These are phyloP conservation scores for Afroboletus lepidellus DNA, from an alignment of 1,284 basidiomycete species.

Conservation along the genomic window DNA sequence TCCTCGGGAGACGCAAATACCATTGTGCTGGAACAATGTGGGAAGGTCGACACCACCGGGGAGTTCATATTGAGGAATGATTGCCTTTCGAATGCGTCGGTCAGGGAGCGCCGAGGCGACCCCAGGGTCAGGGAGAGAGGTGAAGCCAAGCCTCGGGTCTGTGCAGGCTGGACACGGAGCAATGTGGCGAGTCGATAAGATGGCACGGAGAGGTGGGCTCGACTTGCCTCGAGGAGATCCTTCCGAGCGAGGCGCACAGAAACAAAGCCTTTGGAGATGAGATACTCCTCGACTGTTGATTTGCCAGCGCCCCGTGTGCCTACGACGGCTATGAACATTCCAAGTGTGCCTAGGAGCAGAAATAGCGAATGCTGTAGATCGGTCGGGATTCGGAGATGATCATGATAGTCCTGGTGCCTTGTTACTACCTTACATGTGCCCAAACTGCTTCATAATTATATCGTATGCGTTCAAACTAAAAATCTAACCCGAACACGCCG, in stretches of 20 bases:
- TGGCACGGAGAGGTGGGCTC: not conserved
- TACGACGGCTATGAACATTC: conserved; percentile 85
- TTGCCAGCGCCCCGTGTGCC: conserved; percentile 86
- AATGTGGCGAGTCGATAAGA: not conserved
- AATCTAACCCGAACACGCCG: not conserved
- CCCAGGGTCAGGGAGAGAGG: conserved; percentile 3
- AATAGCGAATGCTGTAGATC: not conserved
- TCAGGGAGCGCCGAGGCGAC: not conserved
- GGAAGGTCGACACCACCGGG: conserved; percentile 20
- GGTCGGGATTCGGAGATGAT: not conserved
- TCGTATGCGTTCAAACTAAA: not conserved
- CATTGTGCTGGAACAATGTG: conserved; percentile 21
- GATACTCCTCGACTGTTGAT: conserved; percentile 71
- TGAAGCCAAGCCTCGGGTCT: conserved; percentile 7
- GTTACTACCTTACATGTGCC: too few species aligned
- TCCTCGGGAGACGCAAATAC: conserved; percentile 54
- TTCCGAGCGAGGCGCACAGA: conserved; percentile 37
- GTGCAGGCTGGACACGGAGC: too few species aligned
- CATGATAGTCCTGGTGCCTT: too few species aligned
- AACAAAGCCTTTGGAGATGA: conserved; percentile 58
- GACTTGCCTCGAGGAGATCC: conserved; percentile 17
- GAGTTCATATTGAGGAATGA: conserved; percentile 28
- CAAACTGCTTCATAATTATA: too few species aligned
- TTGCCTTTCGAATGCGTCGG: conserved; percentile 8
- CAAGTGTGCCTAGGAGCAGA: conserved; percentile 6